Base-by-base conservation (phyloP, 768 basidiomycete species). In the Dacryopinax primogenitus region DNA sequence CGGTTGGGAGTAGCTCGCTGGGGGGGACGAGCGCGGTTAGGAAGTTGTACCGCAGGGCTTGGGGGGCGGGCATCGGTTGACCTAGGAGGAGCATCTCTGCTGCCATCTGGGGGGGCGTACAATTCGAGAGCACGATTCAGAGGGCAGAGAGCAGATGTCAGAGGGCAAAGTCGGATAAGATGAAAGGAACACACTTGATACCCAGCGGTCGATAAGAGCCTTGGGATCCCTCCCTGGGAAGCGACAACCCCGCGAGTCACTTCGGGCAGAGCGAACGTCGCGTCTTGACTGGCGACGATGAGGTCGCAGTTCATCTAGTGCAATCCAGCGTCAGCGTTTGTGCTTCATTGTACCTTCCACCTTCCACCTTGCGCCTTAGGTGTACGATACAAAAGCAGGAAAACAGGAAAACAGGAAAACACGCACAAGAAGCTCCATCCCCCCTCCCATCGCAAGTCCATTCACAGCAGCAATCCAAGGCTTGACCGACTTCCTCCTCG, bases 401-500 rank as follows among this genome's bases (percentile, higher is more conserved):
- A n/a, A n/a, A n/a, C n/a, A n/a, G n/a, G n/a, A 39, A 39, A 11
- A 39, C 37, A 39, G n/a, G n/a, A n/a, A 11, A 39, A 18, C 3
- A 30, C 51, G 18, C 15, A 58, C 69, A 1, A 88, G 68, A 62
- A 87, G 79, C 71, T 87, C 86, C 67, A 82, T 76, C 6, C 84
- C 86, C 1, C 86, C 86, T 23, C 85, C 85, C 58, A 82, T 83
- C 0, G 85, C 83, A 33, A 84, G 81, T n/a, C 89, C 89, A 66
- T 84, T 82, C 1, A 90, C 88, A 1, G 90, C 89, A 13, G 89
- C 90, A 58, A 91, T 86, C 63, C 90, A 82, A 4, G 88, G 88
- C 71, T 91, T 91, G 67, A 74, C 77, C 0, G 82, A 82, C 35
- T 73, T 73, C 2, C 90, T 80, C 28, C 86, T 82, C 1, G 88